Percentiles rank a stretch among this genome's conserved stretches.
phyloP scores from a whole-genome alignment of 129 eudicot genomes.

The Flaveria bidentis region DNA sequence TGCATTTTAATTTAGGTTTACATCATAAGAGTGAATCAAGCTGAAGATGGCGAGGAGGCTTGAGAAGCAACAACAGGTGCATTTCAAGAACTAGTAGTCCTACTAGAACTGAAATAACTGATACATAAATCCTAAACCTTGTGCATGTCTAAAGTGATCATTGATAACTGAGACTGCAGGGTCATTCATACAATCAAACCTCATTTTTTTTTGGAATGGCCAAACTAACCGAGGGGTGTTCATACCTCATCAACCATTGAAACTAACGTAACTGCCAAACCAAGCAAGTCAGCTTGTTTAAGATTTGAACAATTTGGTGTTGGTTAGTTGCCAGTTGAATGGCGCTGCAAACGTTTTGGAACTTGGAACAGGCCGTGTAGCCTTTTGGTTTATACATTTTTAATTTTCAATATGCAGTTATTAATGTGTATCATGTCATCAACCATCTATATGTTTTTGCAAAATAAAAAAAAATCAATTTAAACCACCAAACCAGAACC shows the following conservation, averaged over 20 bases:
- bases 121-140: background rate
- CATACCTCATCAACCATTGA: too few species aligned
- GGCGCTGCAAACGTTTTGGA: background rate
- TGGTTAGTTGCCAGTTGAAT: background rate
- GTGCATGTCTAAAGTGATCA: background rate
- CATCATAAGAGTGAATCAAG: conserved; percentile 60
- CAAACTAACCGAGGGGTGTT: too few species aligned
- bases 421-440: too few species aligned
- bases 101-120: background rate
- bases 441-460: too few species aligned
- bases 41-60: conserved; percentile 41
- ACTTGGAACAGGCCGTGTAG: background rate
- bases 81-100: background rate
- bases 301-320: too few species aligned
- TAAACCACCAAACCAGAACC: background rate
- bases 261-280: too few species aligned
- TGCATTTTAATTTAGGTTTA: conserved; percentile 48
- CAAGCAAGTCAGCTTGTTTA: too few species aligned
- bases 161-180: background rate
- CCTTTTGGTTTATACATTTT: too few species aligned
- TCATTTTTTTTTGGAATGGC: too few species aligned
- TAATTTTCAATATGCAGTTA: too few species aligned
- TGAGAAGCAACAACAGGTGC: conserved; percentile 27
- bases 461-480: background rate
- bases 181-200: too few species aligned